Evolutionary conservation across 1,284 basidiomycete genomes (phyloP).

Genomic region (Leccinum laetum): DNA sequence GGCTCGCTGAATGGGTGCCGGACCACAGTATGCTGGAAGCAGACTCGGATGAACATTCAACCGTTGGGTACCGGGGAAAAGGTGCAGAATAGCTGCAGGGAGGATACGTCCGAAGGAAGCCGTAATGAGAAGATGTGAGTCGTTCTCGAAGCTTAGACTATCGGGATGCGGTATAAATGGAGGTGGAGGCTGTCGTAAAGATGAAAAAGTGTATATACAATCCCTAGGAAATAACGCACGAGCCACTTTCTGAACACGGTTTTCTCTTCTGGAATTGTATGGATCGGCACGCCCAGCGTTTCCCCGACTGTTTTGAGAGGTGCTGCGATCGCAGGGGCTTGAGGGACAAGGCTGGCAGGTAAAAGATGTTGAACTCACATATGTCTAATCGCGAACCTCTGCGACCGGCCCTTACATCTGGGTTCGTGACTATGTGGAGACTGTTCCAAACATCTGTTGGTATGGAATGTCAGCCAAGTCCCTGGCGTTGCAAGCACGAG

Average conservation of each 20-base stretch:
- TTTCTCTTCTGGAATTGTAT: conserved; percentile 58
- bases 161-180: conserved; percentile 32
- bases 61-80: conserved; percentile 63
- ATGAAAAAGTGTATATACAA: conserved; percentile 16
- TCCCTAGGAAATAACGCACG: conserved; percentile 35
- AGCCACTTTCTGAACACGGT: conserved; percentile 55
- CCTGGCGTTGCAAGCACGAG: not conserved
- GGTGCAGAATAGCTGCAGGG: conserved; percentile 51
- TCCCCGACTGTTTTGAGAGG: conserved; percentile 47
- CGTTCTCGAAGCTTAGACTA: conserved; percentile 15
- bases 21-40: conserved; percentile 86
- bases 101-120: conserved; percentile 90
- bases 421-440: conserved; percentile 44
- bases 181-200: conserved; percentile 34
- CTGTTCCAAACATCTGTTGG: conserved; percentile 29
- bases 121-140: conserved; percentile 72
- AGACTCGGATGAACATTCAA: conserved; percentile 94
- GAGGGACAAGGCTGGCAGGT: conserved; percentile 1
- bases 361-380: conserved; percentile 19
- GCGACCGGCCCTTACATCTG: conserved; percentile 41
- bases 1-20: conserved; percentile 91
- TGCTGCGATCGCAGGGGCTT: conserved; percentile 15
- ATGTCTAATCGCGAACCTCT: conserved; percentile 30
- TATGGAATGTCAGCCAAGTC: conserved; percentile 11
- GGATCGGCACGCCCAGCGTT: conserved; percentile 47